Evolutionary conservation across 2,329 filamentous ascomycete species (phyloP), one percentile per base, ranked within the genome.

Genomic region (Rachicladosporium sp.): DNA sequence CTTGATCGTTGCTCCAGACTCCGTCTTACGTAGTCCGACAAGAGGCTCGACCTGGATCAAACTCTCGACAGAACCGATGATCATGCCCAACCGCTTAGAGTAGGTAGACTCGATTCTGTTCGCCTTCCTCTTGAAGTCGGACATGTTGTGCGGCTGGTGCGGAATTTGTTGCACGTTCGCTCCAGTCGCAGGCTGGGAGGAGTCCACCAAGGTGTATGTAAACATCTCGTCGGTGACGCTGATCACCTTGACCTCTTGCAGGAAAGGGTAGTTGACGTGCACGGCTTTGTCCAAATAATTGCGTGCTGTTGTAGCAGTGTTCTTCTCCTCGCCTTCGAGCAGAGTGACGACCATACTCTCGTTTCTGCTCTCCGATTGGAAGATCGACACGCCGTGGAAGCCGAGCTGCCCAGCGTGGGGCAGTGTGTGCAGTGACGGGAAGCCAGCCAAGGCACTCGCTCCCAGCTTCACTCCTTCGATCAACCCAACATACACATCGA

Each of bases 331-430:
- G 0, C 83, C 76, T 30, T 85, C 80, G 27, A 79, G 71, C 36
- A 98, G 68, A 2, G 85, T 94, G 41, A 96, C 74, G 15, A 96
- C 76, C 78, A 96, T 88, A 61, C 89, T 98, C 61, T 95, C 88
- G 55, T 96, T 96, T 36, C 86, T 80, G 58, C 88, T 95, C 50
- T 96, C 91, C 51, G 89, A 79, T 57, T 94, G 87, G 67, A 98
- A 98, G 29, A 98, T 86, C 46, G 80, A 91, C 45, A 98, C 84
- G 2, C 87, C 87, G 49, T 93, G 84, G 60, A 87, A 93, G 6
- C 80, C 84, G 35, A 96, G 69, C 41, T 77, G 73, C 2, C 85
- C 91, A 44, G 78, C 79, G 59, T 91, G 88, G 0, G 86, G 82
- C 31, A 98, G 65, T 2, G 83, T 91, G 48, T 88, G 83, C 52